Base-by-base conservation (phyloP, 352 stramenopile genomes). In the Phytophthora capsici region DNA sequence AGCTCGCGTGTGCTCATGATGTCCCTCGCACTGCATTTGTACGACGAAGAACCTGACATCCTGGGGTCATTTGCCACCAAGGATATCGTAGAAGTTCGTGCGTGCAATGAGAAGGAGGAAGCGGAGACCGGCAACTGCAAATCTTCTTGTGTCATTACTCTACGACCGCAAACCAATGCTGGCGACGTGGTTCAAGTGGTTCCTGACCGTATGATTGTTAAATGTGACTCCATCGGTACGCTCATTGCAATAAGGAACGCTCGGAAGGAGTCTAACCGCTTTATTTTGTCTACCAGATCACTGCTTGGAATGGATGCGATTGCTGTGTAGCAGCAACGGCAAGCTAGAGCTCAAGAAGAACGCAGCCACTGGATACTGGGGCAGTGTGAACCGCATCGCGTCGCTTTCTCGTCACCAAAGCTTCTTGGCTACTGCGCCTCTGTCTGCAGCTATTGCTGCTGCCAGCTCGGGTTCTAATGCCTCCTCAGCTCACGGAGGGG, bases 281-380 rank as follows among this genome's bases (percentile, higher is more conserved):
- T 38, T 66, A 14, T 17, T 57, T 65, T 26, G n/a, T 65, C 26
- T 46, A 22, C 10, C 36, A 95, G 88, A 96, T 66, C 82, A 94
- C 56, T 94, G 88, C 25, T 71, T 94, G 38, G 84, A 96, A 63
- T 94, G 86, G 88, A 96, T 96, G 88, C 86, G 88, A 6, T 56
- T 96, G 55, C 63, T 96, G 10, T 96, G 88, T 57, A 82, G 75
- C 16, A 92, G 76, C 63, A 94, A 96, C 61, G 82, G 84, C 61
- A 96, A 94, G 67, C 66, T 96, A 7, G 88, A 94, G 50, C 83
- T 96, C 51, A 94, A 94, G 71, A 94, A 94, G 69, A 96, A 94
- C 47, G 88, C 88, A 3, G 86, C 88, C 4, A 96, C 86, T 0
- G 88, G 88, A 1, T 78, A 84, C 45, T 96, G 86, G 86, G 88